These are phyloP conservation scores for Penicillium dipodomyicola DNA, from an alignment of 495 filamentous ascomycete genomes.

Conservation along the genomic window DNA sequence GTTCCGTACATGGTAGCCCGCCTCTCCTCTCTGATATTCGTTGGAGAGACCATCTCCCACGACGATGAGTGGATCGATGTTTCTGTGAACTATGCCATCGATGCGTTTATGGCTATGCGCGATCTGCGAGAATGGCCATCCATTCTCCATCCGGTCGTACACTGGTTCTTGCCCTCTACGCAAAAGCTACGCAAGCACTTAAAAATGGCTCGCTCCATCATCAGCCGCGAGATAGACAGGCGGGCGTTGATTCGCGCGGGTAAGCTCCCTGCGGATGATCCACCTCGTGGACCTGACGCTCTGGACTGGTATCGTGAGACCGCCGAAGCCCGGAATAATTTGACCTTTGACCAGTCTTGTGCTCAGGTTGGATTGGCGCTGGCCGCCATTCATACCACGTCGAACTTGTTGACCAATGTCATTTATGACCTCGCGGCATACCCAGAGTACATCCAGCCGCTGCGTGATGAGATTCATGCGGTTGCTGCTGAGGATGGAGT, in stretches of 20 bases:
- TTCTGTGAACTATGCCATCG: conserved; percentile 56
- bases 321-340: conserved; percentile 16
- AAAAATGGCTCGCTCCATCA: conserved; percentile 25
- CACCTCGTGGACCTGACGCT: conserved; percentile 27
- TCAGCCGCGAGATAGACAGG: conserved; percentile 34
- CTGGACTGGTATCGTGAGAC: conserved; percentile 40
- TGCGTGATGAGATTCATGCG: conserved; percentile 39
- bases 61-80: conserved; percentile 56
- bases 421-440: conserved; percentile 42
- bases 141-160: conserved; percentile 36
- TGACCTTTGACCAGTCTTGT: conserved; percentile 19
- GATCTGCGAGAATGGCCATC: conserved; percentile 36
- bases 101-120: conserved; percentile 41
- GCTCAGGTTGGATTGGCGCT: conserved; percentile 38
- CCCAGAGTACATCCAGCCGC: conserved; percentile 35
- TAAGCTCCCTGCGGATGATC: conserved; percentile 24
- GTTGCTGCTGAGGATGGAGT: conserved; percentile 36
- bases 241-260: conserved; percentile 25
- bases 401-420: conserved; percentile 38
- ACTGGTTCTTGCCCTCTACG: conserved; percentile 36
- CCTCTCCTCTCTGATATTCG: conserved; percentile 56
- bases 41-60: conserved; percentile 53
- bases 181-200: conserved; percentile 31
- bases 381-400: conserved; percentile 48
- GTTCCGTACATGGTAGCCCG: conserved; percentile 50